Evolutionary conservation across 2,329 filamentous ascomycete species (phyloP), one percentile per base, ranked within the genome.

Genomic region (Aureobasidium uvarum): DNA sequence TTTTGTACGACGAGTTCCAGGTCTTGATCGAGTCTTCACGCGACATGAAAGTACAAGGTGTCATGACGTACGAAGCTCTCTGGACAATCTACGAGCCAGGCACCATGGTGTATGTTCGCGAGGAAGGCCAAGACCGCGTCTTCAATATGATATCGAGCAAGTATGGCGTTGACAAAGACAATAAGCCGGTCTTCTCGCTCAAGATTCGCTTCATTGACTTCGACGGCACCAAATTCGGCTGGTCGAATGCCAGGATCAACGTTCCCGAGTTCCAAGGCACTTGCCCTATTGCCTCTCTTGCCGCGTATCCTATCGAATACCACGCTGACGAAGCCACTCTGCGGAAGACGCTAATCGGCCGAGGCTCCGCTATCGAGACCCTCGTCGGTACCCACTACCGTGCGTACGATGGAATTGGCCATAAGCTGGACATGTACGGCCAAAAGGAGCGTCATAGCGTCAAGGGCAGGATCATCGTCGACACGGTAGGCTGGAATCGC

Each of bases 381-480:
- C 74, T 83, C 33, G 77, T 77, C 48, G 82, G 82, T 1, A 79
- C 79, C 31, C 79, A 83, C 64, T 84, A 82, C 72, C 79, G 78
- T 63, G 75, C 77, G 1, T 85, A 85, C 68, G 76, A 80, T 33
- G 82, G 82, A 6, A 69, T 81, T 18, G 78, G 75, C 2, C 80
- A 77, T 77, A 72, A 71, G 31, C 69, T 74, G 5, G 74, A 75
- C 6, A 67, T 71, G 6, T 70, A 69, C 60, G 68, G 70, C 39
- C 66, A 70, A 14, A 72, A 73, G 66, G 76, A 79, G 67, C 79
- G 79, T 66, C 77, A 77, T 66, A 76, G 74, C 66, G 72, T 83
- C 66, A 81, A 81, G 66, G 80, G 80, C 38, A 77, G 81, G 23
- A 78, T 85, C 31, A 78, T 85, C 48, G 80, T 85, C 52, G 83